Base-by-base conservation (phyloP, 371 early-diverging fungal genomes). In the Syncephalis plumigaleata region DNA sequence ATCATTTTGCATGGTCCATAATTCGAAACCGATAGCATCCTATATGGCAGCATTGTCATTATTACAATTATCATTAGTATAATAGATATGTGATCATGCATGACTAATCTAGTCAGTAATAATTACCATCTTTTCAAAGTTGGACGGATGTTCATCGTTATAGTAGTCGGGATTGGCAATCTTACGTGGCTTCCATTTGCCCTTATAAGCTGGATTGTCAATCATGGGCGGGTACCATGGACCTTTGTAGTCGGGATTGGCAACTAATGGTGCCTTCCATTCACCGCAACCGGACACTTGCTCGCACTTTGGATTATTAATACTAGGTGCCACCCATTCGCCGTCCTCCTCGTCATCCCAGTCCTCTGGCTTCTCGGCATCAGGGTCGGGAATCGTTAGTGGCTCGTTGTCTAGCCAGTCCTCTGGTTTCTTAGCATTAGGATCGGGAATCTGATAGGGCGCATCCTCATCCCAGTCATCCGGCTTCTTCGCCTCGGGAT, bases 1-100 rank as follows among this genome's bases (percentile, higher is more conserved):
- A 44, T 79, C 80, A 55, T 80, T 71, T 68, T 91, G 87, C 81
- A 97, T 89, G 51, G 89, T 90, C 96, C 96, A 97, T 53, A 95
- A 60, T 66, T 97, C 98, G 55, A 95, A 78, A 39, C 96, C 98
- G 54, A 92, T 65, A 42, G 80, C 86, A 46, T 73, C 72, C 45
- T 87, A 81, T 45, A 70, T 69, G 48, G 68, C 70, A 31, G 77
- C 72, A 57, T 80, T 75, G 52, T 77, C 67, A 18, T 79, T 79
- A 44, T 64, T 60, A 55, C 88, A 87, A 48, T 81, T 80, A 67
- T 73, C 83, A 23, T 15, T 13, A 1, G 20, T 43, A 8, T 23
- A 43, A 20, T 42, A 21, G 9, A 13, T n/a, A 16, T 17, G 15
- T 3, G 21, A 44, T 5, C 9, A 7, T 17, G 4, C 21, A 18